Evolutionary conservation across 2,329 filamentous ascomycete genomes (phyloP), one percentile per base, ranked within the genome.

Genomic region (Botrytis byssoidea): DNA sequence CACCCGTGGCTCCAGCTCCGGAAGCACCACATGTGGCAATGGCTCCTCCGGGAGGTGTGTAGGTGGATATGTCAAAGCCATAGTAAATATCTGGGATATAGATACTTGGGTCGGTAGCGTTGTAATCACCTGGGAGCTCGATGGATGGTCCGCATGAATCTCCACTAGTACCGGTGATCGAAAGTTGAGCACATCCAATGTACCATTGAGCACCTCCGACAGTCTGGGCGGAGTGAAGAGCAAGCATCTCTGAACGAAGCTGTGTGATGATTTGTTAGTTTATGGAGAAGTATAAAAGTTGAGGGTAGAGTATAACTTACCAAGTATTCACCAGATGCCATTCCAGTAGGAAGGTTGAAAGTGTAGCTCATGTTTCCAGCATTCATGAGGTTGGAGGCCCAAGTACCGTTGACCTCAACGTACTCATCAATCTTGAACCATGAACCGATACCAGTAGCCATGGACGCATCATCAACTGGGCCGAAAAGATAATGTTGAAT

Each of bases 401-500:
- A 81, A 55, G 76, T 77, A 18, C 79, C 79, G 73, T 81, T 75
- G 6, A 73, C 75, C 37, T 78, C 76, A 68, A 74, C 64, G n/a
- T 77, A 77, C 74, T 81, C 79, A 68, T 80, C 77, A 75, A 81
- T 79, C 75, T 81, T 81, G 70, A 79, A 75, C 80, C 80, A 81
- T 29, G 73, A 70, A n/a, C 80, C 80, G 29, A 81, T 70, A 35
- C 81, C 80, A 29, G 79, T 80, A 25, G 78, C 79, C 37, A 71
- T 73, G 20, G 78, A 74, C 25, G 78, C 80, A 70, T 77, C 74
- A 46, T 70, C 73, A 16, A 81, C 79, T 12, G 80, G 80, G 14
- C 80, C 80, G 65, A 78, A 78, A 59, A 81, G 76, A 68, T 86
- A 82, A 66, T 85, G 82, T 55, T 81, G 81, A 72, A 84, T 83